phyloP scores from a whole-genome alignment of 1,284 basidiomycete genomes.

The Malassezia psittaci region DNA sequence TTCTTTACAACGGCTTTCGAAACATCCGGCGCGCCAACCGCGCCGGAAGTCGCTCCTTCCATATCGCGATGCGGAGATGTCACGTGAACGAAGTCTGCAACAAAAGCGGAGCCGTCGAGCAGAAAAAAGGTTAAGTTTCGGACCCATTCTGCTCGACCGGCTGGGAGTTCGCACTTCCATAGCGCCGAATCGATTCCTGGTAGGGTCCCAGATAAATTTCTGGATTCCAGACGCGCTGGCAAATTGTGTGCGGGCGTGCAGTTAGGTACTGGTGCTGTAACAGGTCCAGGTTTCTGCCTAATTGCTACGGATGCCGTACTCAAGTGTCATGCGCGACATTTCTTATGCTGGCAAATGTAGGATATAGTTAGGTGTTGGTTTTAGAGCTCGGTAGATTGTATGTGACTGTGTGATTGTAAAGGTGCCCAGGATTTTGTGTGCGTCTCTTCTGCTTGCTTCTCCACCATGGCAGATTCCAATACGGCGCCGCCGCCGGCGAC shows the following conservation, averaged over 20 bases:
- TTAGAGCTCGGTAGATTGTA: background rate
- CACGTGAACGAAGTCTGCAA: background rate
- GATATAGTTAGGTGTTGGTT: background rate
- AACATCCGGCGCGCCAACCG: background rate
- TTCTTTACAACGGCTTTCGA: conserved; percentile 76
- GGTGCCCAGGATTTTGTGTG: background rate
- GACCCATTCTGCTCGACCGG: conserved; percentile 20
- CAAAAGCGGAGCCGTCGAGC: too few relatives aligned
- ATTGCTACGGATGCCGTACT: background rate
- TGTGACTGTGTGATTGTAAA: background rate
- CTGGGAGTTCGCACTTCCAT: background rate
- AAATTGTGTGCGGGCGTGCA: background rate
- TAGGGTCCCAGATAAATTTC: conserved; percentile 17
- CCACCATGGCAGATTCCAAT: conserved; percentile 1
- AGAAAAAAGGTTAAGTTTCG: background rate
- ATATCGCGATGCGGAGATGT: background rate
- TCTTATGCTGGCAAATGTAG: background rate
- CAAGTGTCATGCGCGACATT: conserved; percentile 7
- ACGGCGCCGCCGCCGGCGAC: background rate
- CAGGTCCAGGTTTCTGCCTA: conserved; percentile 10
- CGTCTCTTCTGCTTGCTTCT: background rate
- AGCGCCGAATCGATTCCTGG: conserved; percentile 20
- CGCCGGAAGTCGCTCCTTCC: background rate
- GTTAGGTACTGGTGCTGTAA: conserved; percentile 16
- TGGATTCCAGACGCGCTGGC: background rate